Percentiles rank a stretch among this genome's conserved stretches.
phyloP scores from a whole-genome alignment of 805 yeast genomes.

The Naumovozyma dairenensis region DNA sequence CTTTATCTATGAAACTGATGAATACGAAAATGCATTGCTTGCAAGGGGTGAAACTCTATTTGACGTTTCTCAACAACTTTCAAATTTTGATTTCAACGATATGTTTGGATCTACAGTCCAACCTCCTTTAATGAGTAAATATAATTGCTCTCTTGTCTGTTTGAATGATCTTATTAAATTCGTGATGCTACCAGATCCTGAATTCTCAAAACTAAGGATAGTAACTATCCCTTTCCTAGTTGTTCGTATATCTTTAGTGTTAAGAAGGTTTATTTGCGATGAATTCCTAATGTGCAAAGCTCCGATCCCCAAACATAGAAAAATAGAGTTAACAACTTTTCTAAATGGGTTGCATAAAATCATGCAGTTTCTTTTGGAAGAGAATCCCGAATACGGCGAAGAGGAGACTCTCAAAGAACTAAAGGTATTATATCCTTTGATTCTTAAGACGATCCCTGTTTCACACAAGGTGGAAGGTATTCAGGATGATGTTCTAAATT shows the following conservation, averaged over 20 bases:
- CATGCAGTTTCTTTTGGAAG: slow-evolving; percentile 8
- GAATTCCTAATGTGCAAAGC: slow-evolving; percentile 44
- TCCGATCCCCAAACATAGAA: slow-evolving; percentile 62
- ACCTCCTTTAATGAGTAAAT: slow-evolving; percentile 35
- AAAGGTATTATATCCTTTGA: slow-evolving; percentile 21
- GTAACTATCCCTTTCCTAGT: slow-evolving; percentile 40
- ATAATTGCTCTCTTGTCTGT: slow-evolving; percentile 44
- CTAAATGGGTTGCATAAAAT: slow-evolving; percentile 35
- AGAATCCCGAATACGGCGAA: background rate
- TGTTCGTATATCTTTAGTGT: slow-evolving; percentile 47
- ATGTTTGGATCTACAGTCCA: slow-evolving; percentile 58
- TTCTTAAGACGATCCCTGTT: slow-evolving; percentile 26
- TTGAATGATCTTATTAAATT: slow-evolving; percentile 42
- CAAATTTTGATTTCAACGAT: slow-evolving; percentile 36
- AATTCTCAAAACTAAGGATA: slow-evolving; percentile 13
- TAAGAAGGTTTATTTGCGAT: slow-evolving; percentile 58
- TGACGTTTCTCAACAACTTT: slow-evolving; percentile 32
- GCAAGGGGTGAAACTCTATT: slow-evolving; percentile 23
- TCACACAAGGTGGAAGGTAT: slow-evolving; percentile 26
- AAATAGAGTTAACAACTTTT: slow-evolving; percentile 45
- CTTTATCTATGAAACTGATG: slow-evolving; percentile 48
- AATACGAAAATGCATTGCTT: slow-evolving; percentile 36
- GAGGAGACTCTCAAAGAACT: slow-evolving; percentile 9
- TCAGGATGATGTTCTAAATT: slow-evolving; percentile 20
- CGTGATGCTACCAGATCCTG: slow-evolving; percentile 21